Conservation (phyloP, 257 asterid species). For the Solanum gracilifrons region DNA sequence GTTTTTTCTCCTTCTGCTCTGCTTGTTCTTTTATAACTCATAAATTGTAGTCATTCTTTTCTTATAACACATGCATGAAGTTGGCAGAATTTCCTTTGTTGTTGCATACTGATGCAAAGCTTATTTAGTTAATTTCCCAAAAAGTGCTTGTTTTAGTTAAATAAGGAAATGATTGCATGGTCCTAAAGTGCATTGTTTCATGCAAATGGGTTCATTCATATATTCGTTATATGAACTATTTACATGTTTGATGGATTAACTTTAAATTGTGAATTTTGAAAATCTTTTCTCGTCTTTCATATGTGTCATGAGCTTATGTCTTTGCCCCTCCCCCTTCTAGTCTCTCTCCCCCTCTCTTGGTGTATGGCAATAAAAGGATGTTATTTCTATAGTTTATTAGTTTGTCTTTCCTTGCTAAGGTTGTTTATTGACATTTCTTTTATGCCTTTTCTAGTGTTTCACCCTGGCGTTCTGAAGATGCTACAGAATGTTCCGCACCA, state of each 20-base stretch:
- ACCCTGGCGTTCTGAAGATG: constrained; percentile 18
- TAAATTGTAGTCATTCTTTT: background rate
- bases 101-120: background rate
- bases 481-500: constrained; percentile 70
- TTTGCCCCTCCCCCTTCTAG: background rate
- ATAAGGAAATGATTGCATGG: background rate
- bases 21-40: background rate
- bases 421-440: background rate
- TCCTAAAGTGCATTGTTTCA: background rate
- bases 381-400: background rate
- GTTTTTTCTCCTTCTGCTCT: background rate
- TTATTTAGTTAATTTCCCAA: background rate
- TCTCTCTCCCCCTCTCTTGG: background rate
- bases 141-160: background rate
- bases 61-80: background rate
- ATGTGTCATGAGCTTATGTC: background rate
- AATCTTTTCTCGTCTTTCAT: background rate
- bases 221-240: background rate
- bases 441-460: background rate
- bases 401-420: background rate
- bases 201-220: background rate
- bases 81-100: background rate
- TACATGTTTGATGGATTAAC: background rate
- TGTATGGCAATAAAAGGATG: background rate
- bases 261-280: background rate